phyloP scores from a whole-genome alignment of 148 eudicot species.

The Silene uniflora region DNA sequence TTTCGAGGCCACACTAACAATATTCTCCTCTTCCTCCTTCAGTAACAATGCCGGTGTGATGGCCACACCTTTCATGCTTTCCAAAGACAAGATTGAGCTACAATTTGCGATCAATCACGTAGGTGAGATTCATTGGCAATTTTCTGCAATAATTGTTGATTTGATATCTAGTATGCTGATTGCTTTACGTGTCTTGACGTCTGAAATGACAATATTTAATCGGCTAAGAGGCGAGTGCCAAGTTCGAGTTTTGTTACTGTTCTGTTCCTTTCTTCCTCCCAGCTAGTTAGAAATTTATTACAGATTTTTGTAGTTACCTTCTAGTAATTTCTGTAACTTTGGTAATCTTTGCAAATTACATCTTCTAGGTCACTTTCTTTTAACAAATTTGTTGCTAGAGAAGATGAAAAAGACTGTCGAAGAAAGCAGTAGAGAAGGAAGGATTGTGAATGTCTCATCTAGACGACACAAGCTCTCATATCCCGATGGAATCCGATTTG shows the following conservation, averaged over 20 bases:
- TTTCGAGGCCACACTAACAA: not conserved
- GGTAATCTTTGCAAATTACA: constrained; percentile 5
- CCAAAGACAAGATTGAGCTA: constrained; percentile 78
- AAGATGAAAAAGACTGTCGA: constrained; percentile 56
- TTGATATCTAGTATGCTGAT: not conserved
- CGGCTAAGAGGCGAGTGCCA: too few species aligned
- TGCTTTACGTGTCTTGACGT: too few species aligned
- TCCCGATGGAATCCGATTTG: constrained; percentile 65
- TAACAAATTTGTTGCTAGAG: constrained; percentile 56
- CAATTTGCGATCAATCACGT: constrained; percentile 86
- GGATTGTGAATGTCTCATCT: constrained; percentile 69
- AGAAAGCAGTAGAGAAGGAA: constrained; percentile 47
- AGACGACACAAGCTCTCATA: constrained; percentile 48
- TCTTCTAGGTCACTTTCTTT: constrained; percentile 59
- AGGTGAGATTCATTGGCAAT: constrained; percentile 36
- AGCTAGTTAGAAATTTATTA: not conserved
- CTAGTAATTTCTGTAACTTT: not conserved
- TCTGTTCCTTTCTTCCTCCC: too few species aligned
- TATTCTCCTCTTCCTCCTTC: not conserved
- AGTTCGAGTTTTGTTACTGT: too few species aligned
- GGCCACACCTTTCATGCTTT: constrained; percentile 84
- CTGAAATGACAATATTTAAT: too few species aligned
- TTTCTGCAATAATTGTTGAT: not conserved
- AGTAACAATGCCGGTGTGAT: constrained; percentile 92
- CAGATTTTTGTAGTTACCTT: not conserved